A percentile compares a stretch with the other conserved stretches of the same genome.
Conservation (phyloP, 352 stramenopile species). For the Phytopythium chamaehyphon region DNA sequence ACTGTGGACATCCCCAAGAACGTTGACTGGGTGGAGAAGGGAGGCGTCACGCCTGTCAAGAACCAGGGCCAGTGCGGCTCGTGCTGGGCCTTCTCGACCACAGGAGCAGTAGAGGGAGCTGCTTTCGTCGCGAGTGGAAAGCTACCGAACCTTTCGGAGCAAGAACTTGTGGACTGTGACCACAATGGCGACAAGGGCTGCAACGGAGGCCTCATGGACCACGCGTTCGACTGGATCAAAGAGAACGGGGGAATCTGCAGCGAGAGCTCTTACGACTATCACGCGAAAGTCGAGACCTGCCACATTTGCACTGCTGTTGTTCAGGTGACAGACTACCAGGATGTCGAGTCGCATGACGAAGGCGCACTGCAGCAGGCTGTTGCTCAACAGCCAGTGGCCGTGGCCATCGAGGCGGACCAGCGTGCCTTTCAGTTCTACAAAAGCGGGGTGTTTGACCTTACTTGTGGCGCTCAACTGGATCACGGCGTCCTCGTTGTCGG, state of each 20-base stretch:
- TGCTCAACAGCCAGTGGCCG: conserved; percentile 75
- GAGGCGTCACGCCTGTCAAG: conserved; percentile 91
- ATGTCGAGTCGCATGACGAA: conserved; percentile 73
- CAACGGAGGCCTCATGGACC: conserved; percentile 97
- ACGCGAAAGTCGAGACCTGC: conserved; percentile 66
- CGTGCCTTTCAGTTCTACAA: conserved; percentile 82
- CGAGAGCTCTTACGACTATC: conserved; percentile 96
- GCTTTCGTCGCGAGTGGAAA: conserved; percentile 91
- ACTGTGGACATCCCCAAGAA: conserved; percentile 52
- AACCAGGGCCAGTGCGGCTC: conserved; percentile 94
- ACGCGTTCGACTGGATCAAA: conserved; percentile 96
- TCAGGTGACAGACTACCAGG: conserved; percentile 77
- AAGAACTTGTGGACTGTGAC: conserved; percentile 98
- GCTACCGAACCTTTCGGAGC: conserved; percentile 93
- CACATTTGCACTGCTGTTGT: conserved; percentile 80
- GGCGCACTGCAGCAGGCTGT: conserved; percentile 84
- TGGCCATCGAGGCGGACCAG: conserved; percentile 84
- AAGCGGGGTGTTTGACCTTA: conserved; percentile 61
- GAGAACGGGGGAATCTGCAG: conserved; percentile 88
- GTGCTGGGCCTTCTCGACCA: conserved; percentile 97
- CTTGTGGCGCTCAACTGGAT: conserved; percentile 74
- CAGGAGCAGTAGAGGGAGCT: conserved; percentile 96
- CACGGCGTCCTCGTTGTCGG: conserved; percentile 93
- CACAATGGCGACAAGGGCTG: conserved; percentile 94
- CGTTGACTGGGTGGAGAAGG: conserved; percentile 95